Evolutionary conservation across 2,329 filamentous ascomycete species (phyloP).

Genomic region (Alternaria sp.): DNA sequence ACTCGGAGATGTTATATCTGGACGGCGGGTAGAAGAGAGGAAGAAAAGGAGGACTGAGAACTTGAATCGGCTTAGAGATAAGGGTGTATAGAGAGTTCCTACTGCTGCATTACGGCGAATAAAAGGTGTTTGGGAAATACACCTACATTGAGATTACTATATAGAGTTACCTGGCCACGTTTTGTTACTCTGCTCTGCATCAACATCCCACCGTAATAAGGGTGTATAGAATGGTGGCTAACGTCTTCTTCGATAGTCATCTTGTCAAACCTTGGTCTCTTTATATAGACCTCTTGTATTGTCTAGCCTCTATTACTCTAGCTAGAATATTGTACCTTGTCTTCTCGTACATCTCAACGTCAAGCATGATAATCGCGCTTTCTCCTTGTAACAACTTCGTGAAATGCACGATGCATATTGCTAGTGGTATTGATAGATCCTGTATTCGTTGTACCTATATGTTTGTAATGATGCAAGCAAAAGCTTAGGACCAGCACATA

Average conservation of each 20-base stretch:
- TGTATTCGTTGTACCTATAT: background rate
- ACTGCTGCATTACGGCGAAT: no score
- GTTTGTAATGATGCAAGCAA: background rate
- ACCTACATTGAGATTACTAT: no score
- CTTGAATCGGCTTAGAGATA: background rate
- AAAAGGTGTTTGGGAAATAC: no score
- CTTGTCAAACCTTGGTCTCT: background rate
- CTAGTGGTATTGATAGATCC: background rate
- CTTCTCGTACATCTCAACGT: background rate
- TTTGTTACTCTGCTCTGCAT: no score
- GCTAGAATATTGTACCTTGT: background rate
- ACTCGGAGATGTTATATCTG: background rate
- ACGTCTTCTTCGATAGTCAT: no score
- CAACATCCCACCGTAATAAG: no score
- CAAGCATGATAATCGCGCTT: background rate
- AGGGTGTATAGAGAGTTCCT: no score
- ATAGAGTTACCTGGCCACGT: no score
- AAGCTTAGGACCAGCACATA: background rate
- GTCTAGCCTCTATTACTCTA: background rate
- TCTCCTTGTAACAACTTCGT: background rate
- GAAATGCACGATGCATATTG: background rate
- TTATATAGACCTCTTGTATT: background rate
- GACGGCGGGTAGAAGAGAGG: background rate
- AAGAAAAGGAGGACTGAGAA: background rate
- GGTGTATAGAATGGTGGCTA: no score